A percentile compares a stretch with the other conserved stretches of the same genome.
Conservation (phyloP, 192 early-diverging fungal species). For the Backusella australiensis region DNA sequence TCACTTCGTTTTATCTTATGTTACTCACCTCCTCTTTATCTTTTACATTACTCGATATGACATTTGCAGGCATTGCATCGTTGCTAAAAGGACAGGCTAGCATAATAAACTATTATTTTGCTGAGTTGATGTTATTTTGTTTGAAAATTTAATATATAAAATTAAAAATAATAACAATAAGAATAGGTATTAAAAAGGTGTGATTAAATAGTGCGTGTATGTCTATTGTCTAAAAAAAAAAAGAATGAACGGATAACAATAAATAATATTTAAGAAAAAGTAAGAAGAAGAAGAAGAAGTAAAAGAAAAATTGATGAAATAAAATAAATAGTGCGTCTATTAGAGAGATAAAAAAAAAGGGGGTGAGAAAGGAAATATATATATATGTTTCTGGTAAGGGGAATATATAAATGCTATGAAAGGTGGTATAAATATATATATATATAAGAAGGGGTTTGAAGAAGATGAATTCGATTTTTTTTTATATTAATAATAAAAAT, state of each 20-base stretch:
- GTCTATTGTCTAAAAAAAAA: neutral
- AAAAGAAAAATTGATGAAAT: neutral
- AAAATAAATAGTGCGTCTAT: neutral
- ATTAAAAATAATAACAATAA: slow-evolving; percentile 28
- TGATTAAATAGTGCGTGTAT: neutral
- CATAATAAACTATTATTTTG: slow-evolving; percentile 2
- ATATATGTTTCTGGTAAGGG: neutral
- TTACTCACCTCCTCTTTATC: slow-evolving; percentile 28
- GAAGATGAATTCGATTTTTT: neutral
- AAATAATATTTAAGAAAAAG: neutral
- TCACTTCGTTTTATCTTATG: neutral
- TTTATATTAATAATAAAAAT: neutral
- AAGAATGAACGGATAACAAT: neutral
- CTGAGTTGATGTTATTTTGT: slow-evolving; percentile 11
- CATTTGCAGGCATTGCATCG: neutral
- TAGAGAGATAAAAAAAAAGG: neutral
- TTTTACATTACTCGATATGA: slow-evolving; percentile 14
- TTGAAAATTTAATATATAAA: slow-evolving; percentile 20
- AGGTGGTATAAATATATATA: slow-evolving; percentile 3
- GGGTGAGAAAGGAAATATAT: neutral
- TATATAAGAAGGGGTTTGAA: neutral
- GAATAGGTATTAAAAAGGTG: slow-evolving; percentile 13
- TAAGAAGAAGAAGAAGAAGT: neutral
- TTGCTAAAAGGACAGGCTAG: neutral
- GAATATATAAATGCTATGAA: neutral